Conservation (phyloP, 2,329 filamentous ascomycete species). For the Calonectria crousiana region DNA sequence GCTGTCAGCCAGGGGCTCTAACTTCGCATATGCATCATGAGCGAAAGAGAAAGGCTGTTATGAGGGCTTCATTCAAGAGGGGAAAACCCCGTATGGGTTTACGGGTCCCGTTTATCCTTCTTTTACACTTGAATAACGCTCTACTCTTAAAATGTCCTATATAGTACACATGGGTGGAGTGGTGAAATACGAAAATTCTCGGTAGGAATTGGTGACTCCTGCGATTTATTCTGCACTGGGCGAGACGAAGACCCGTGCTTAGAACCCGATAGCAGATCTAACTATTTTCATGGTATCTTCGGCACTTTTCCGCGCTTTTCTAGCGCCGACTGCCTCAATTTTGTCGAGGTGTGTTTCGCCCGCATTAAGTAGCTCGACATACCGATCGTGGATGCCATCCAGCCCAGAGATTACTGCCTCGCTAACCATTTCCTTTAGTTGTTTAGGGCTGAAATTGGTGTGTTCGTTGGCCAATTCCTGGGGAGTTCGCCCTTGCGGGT, state of each 20-base stretch:
- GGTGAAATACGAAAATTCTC: not conserved
- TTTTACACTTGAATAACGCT: not conserved
- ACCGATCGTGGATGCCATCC: slow-evolving; percentile 67
- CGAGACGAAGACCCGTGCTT: not conserved
- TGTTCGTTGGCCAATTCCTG: slow-evolving; percentile 55
- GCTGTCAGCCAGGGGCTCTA: slow-evolving; percentile 73
- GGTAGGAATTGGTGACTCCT: too few species aligned
- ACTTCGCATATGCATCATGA: slow-evolving; percentile 71
- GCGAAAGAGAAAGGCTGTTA: not conserved
- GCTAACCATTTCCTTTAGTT: slow-evolving; percentile 67
- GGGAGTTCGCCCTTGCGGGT: slow-evolving; percentile 55
- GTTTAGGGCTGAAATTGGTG: slow-evolving; percentile 51
- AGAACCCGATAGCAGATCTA: slow-evolving; percentile 64
- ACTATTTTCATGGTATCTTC: slow-evolving; percentile 68
- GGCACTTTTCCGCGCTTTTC: slow-evolving; percentile 73
- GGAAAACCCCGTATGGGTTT: too few species aligned
- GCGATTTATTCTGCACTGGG: not conserved
- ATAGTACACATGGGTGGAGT: not conserved
- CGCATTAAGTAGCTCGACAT: slow-evolving; percentile 61
- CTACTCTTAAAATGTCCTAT: slow-evolving; percentile 2
- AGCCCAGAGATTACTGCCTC: slow-evolving; percentile 68
- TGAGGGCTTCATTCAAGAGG: not conserved
- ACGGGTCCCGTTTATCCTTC: not conserved
- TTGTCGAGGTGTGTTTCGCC: slow-evolving; percentile 67
- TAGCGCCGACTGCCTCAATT: slow-evolving; percentile 69